phyloP scores from a whole-genome alignment of 768 basidiomycete genomes.

The Podaxis pistillaris region DNA sequence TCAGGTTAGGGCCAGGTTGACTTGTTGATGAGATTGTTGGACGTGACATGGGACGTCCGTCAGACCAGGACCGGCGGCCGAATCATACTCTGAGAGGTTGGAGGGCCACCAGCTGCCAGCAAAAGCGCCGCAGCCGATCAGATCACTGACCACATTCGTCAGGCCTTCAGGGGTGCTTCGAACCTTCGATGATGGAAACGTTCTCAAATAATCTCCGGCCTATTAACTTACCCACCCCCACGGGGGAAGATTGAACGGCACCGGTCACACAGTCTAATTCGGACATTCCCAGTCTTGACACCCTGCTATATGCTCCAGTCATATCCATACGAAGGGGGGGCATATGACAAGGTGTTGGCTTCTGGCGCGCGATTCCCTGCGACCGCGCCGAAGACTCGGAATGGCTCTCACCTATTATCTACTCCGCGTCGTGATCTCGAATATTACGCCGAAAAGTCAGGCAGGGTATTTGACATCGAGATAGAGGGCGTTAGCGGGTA shows the following conservation, averaged over 20 bases:
- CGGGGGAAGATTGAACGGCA: constrained; percentile 5
- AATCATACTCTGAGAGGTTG: neutral
- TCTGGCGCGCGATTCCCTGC: neutral
- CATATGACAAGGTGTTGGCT: neutral
- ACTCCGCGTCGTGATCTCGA: neutral
- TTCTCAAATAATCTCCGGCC: neutral
- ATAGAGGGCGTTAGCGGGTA: neutral
- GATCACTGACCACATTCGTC: neutral
- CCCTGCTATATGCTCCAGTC: neutral
- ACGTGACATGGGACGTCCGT: neutral
- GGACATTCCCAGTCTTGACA: neutral
- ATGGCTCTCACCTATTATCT: neutral
- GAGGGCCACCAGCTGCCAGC: neutral
- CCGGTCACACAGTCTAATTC: neutral
- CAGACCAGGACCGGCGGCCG: neutral
- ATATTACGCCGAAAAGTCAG: neutral
- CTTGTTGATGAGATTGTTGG: neutral
- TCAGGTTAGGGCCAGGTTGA: neutral
- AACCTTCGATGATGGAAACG: neutral
- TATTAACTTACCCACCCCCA: neutral
- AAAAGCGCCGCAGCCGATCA: neutral
- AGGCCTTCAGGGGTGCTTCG: neutral
- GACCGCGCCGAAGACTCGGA: neutral
- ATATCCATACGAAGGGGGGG: neutral
- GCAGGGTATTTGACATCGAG: neutral